phyloP scores from a whole-genome alignment of 768 basidiomycete genomes.

The Pisolithus microcarpus region DNA sequence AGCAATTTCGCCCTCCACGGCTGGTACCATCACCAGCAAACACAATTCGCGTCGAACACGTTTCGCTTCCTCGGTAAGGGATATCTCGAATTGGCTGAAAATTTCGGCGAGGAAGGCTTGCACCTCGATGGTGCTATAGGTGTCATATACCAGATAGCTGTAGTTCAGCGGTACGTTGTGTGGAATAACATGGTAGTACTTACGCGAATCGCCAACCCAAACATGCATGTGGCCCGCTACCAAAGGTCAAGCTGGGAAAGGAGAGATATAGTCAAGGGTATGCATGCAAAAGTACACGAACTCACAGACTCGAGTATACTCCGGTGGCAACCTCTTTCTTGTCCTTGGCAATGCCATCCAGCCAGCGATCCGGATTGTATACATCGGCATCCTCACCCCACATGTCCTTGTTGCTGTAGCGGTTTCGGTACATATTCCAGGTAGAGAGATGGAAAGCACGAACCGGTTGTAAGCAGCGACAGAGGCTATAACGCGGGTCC shows the following conservation, averaged over 20 bases:
- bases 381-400: conserved; percentile 27
- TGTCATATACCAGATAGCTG: background rate
- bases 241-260: conserved; percentile 23
- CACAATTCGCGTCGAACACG: conserved; percentile 24
- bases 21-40: conserved; percentile 26
- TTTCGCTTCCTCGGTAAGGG: conserved; percentile 22
- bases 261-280: background rate
- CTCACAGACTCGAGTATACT: conserved; percentile 25
- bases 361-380: conserved; percentile 26
- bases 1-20: conserved; percentile 24
- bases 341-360: conserved; percentile 11
- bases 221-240: conserved; percentile 8
- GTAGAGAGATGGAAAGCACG: background rate
- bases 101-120: conserved; percentile 54
- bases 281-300: background rate
- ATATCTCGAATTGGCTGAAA: conserved; percentile 47
- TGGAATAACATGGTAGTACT: background rate
- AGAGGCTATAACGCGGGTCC: conserved; percentile 44
- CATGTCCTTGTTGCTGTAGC: conserved; percentile 18
- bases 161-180: background rate
- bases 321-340: conserved; percentile 19
- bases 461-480: conserved; percentile 52
- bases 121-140: conserved; percentile 37
- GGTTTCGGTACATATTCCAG: background rate
- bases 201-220: conserved; percentile 5